Conservation (phyloP, 176 grass and related monocot genomes). For the Phoenix dactylifera region DNA sequence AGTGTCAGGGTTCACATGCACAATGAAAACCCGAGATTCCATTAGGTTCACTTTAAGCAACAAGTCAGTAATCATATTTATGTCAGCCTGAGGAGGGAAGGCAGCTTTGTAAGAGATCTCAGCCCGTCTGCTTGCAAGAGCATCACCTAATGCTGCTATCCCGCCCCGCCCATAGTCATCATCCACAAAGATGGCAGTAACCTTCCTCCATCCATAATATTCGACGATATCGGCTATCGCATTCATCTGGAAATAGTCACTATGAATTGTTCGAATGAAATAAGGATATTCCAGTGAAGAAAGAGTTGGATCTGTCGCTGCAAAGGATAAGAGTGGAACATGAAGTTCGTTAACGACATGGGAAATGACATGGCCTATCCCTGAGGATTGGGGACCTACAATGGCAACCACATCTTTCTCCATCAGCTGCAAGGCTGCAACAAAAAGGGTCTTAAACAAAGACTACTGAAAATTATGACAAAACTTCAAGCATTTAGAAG, state of each 20-base stretch:
- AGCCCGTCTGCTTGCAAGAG: constrained; percentile 38
- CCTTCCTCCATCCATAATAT: constrained; percentile 59
- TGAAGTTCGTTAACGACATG: constrained; percentile 57
- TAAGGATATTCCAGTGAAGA: constrained; percentile 70
- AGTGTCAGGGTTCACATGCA: constrained; percentile 17
- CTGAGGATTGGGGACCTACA: constrained; percentile 68
- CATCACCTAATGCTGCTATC: constrained; percentile 50
- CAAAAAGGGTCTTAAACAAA: constrained; percentile 14
- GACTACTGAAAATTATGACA: background rate
- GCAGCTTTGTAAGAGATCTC: constrained; percentile 59
- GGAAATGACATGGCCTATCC: constrained; percentile 67
- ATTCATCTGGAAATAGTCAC: constrained; percentile 65
- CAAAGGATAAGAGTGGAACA: constrained; percentile 59
- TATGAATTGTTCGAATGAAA: constrained; percentile 52
- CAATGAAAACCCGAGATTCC: constrained; percentile 13
- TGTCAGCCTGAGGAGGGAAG: constrained; percentile 1
- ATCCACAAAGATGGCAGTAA: constrained; percentile 63
- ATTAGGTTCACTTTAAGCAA: constrained; percentile 12
- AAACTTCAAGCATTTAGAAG: constrained; percentile 8
- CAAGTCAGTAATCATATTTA: background rate
- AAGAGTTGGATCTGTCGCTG: constrained; percentile 61
- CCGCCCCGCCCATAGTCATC: constrained; percentile 79
- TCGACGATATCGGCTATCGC: constrained; percentile 44
- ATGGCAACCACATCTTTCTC: constrained; percentile 42
- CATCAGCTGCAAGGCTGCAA: constrained; percentile 62